Evolutionary conservation across 192 early-diverging fungal genomes (phyloP).

Genomic region (Linnemannia zychae): DNA sequence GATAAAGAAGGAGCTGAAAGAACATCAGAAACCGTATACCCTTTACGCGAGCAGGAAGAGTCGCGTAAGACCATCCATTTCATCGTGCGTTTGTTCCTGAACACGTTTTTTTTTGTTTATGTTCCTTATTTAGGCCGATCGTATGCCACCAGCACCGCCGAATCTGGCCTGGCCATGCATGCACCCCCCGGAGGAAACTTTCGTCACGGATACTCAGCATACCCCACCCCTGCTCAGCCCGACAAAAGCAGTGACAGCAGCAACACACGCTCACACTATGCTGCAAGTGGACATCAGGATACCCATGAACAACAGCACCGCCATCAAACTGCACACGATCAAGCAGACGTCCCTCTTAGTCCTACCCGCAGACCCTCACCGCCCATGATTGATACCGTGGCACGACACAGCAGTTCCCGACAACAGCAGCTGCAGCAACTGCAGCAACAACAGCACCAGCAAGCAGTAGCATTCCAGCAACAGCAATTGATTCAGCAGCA

Average conservation of each 20-base stretch:
- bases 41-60: too few relatives aligned
- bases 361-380: slow-evolving; percentile 30
- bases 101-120: background rate
- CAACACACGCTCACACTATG: slow-evolving; percentile 5
- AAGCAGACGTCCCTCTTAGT: slow-evolving; percentile 8
- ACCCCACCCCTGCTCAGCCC: background rate
- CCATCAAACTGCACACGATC: background rate
- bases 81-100: background rate
- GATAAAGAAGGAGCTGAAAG: background rate
- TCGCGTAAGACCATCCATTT: background rate
- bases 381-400: slow-evolving; percentile 38
- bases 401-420: slow-evolving; percentile 21
- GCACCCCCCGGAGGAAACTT: slow-evolving; percentile 9
- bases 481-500: background rate
- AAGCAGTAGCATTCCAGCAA: background rate
- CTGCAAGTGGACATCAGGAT: background rate
- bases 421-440: slow-evolving; percentile 8
- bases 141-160: background rate
- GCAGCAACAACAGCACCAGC: slow-evolving; percentile 17
- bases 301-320: background rate
- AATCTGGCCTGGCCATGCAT: background rate
- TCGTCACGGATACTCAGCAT: background rate
- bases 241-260: too few relatives aligned
- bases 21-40: background rate
- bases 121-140: slow-evolving; percentile 3